A percentile compares a stretch with the other conserved stretches of the same genome.
phyloP scores from a whole-genome alignment of 1,284 basidiomycete genomes.

The Phenoliferia sp. region DNA sequence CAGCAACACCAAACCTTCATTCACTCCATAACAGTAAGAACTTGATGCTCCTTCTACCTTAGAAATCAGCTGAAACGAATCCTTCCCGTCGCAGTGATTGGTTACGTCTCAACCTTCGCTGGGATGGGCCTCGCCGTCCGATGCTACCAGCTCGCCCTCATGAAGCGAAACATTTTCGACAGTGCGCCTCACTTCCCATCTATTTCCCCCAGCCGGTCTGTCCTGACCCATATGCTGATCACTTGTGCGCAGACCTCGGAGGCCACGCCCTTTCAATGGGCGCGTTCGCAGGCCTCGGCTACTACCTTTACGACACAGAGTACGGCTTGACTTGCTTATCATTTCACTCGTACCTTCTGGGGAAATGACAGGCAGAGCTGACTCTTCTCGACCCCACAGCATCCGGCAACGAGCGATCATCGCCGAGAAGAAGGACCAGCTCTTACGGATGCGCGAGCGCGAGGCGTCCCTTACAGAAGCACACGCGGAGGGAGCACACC shows the following conservation, averaged over 20 bases:
- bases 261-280: constrained; percentile 35
- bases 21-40: too few relatives aligned
- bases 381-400: background rate
- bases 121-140: constrained; percentile 8
- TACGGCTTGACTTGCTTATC: constrained; percentile 19
- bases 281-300: constrained; percentile 32
- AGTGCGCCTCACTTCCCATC: constrained; percentile 22
- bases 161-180: constrained; percentile 39
- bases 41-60: too few relatives aligned
- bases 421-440: constrained; percentile 31
- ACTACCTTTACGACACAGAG: constrained; percentile 30
- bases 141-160: constrained; percentile 37
- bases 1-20: too few relatives aligned
- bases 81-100: background rate
- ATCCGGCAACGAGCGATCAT: constrained; percentile 22
- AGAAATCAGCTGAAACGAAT: too few relatives aligned
- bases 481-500: too few relatives aligned
- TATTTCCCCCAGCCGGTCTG: background rate
- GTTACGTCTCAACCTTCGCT: background rate
- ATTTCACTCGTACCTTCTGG: background rate
- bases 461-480: constrained; percentile 3
- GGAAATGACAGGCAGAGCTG: background rate
- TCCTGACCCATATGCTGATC: background rate
- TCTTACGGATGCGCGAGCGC: constrained; percentile 26
- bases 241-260: constrained; percentile 29